These are phyloP conservation scores for Claviceps purpurea DNA, from an alignment of 2,329 filamentous ascomycete species.

Conservation along the genomic window DNA sequence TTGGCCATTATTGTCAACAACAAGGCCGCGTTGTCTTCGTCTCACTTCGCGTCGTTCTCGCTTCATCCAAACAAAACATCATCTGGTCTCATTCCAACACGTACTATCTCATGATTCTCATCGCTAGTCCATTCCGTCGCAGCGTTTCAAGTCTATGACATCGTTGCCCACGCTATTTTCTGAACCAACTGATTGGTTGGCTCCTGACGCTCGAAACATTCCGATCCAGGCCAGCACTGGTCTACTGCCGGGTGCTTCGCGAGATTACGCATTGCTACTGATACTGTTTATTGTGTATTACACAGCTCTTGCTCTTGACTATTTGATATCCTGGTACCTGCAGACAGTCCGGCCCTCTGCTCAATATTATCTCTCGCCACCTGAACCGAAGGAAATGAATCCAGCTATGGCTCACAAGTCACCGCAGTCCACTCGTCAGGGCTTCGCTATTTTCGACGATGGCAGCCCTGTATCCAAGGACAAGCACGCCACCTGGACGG, in stretches of 20 bases:
- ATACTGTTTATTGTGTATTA: conserved; percentile 1
- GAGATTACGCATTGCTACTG: conserved; percentile 4
- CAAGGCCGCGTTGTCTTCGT: not conserved
- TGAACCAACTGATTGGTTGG: not conserved
- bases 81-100: not conserved
- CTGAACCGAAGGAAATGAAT: not conserved
- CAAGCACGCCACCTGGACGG: not conserved
- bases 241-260: not conserved
- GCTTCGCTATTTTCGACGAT: conserved; percentile 5
- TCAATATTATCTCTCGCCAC: too few relatives aligned
- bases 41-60: not conserved
- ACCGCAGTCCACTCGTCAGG: not conserved
- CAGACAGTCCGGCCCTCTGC: not conserved
- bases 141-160: not conserved
- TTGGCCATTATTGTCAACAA: not conserved
- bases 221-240: not conserved
- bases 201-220: not conserved
- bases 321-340: not conserved
- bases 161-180: not conserved
- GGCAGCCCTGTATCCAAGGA: not conserved
- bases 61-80: not conserved
- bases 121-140: not conserved
- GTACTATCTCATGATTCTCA: not conserved
- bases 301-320: not conserved
- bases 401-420: conserved; percentile 1